Conservation (phyloP, 2,329 filamentous ascomycete species). For the Fusarium nygamai region DNA sequence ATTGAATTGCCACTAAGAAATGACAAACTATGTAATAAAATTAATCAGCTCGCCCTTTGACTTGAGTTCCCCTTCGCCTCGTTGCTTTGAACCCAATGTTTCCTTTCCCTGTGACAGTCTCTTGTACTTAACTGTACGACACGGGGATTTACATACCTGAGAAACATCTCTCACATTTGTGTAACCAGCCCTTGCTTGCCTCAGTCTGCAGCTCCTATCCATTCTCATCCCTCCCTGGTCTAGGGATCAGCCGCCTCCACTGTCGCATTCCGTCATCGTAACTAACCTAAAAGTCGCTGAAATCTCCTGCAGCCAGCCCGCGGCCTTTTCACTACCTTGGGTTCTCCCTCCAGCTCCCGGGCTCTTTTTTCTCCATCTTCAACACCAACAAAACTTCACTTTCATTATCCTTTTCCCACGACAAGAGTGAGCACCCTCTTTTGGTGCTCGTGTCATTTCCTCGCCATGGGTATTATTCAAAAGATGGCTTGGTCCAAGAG, state of each 20-base stretch:
- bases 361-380: not conserved
- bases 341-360: not conserved
- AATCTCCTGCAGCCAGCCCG: constrained; percentile 28
- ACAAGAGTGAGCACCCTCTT: constrained; percentile 8
- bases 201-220: not conserved
- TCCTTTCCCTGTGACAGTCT: not conserved
- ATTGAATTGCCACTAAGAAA: constrained; percentile 23
- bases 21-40: not conserved
- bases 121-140: not conserved
- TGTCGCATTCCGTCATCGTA: constrained; percentile 42
- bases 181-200: constrained; percentile 6
- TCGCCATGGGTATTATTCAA: constrained; percentile 45
- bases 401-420: not conserved
- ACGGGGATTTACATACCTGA: not conserved
- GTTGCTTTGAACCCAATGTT: not conserved
- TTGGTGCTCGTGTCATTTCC: constrained; percentile 13
- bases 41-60: constrained; percentile 27
- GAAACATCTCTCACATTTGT: constrained; percentile 2
- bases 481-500: constrained; percentile 91
- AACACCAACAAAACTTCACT: constrained; percentile 6
- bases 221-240: not conserved
- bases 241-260: constrained; percentile 17
- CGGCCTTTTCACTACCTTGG: not conserved
- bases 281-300: constrained; percentile 21
- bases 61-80: not conserved